Base-by-base conservation (phyloP, 805 yeast genomes). In the Barnettozyma siamensis region DNA sequence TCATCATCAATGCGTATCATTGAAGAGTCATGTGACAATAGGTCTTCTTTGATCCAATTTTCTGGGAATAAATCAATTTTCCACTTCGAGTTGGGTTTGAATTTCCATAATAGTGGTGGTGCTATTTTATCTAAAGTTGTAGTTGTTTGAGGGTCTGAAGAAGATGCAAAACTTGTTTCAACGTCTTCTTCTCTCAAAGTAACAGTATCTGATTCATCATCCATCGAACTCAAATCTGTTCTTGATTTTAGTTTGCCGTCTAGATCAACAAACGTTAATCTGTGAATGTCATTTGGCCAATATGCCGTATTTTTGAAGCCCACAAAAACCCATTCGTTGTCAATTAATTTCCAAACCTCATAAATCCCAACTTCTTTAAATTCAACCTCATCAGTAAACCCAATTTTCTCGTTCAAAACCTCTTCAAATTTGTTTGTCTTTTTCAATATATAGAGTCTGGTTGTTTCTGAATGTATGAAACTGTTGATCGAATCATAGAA, bases 81-180 rank as follows among this genome's bases (percentile, higher is more conserved):
- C 96, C 96, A 87, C 11, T 72, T 69, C 4, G 55, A 51, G 6
- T 56, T 58, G 6, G 47, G 34, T 13, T 51, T 20, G 62, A 78
- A 83, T 40, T 62, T 67, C 84, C 86, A 83, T 36, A 74, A 73
- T 27, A 51, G 48, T 1, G 89, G 89, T 5, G 87, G 78, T 38
- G 64, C 61, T 16, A 83, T 66, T 18, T 64, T 63, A 6, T 63
- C 61, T 24, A 64, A 34, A 5, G 48, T 33, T 12, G 24, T 35
- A n/a, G 20, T 4, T 15, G 31, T 33, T 8, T 12, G 1, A 19
- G 13, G 18, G 12, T 23, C 24, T 23, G 31, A 18, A 11, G 34
- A 15, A 12, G 37, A 24, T 9, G 13, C 13, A 20, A 30, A 18
- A 12, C 31, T 31, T 4, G 26, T 5, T 16, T 33, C 23, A 3